Percentiles rank a stretch among this genome's conserved stretches.
Evolutionary conservation across 805 yeast genomes (phyloP).

Genomic region (Wickerhamomyces bisporus): DNA sequence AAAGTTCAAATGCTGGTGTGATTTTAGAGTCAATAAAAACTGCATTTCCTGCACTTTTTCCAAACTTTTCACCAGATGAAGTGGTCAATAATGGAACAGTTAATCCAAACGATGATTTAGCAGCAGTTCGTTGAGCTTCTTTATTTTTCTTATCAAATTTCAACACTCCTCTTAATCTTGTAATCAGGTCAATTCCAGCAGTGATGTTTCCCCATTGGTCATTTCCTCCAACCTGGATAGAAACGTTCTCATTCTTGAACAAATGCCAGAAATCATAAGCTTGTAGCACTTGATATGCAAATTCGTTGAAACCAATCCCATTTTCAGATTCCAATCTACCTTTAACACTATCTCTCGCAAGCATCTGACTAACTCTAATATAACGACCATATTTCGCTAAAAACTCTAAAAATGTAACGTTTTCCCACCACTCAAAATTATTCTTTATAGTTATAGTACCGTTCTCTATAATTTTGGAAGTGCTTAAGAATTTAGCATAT

Average conservation of each 20-base stretch:
- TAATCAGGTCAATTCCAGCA: constrained; percentile 87
- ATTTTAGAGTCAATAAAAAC: constrained; percentile 72
- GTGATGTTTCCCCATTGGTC: constrained; percentile 99
- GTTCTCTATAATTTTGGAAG: constrained; percentile 26
- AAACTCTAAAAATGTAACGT: constrained; percentile 70
- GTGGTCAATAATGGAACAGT: constrained; percentile 91
- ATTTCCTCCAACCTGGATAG: constrained; percentile 88
- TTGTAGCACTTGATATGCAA: constrained; percentile 86
- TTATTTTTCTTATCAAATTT: constrained; percentile 19
- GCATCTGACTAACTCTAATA: constrained; percentile 81
- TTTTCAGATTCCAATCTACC: constrained; percentile 60
- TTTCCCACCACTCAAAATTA: constrained; percentile 84
- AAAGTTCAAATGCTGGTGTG: constrained; percentile 77
- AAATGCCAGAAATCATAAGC: constrained; percentile 91
- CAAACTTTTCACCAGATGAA: constrained; percentile 87
- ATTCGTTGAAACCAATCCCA: constrained; percentile 92
- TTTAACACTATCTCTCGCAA: constrained; percentile 82
- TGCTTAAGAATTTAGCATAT: constrained; percentile 43
- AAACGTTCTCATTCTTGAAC: constrained; percentile 51
- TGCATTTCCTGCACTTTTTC: constrained; percentile 97
- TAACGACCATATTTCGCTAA: constrained; percentile 70
- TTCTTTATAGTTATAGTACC: constrained; percentile 48
- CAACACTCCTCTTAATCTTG: constrained; percentile 40
- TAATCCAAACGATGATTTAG: constrained; percentile 53
- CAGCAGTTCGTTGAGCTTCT: constrained; percentile 8